Conservation (phyloP, 1,284 basidiomycete genomes). For the Megacollybia platyphylla region DNA sequence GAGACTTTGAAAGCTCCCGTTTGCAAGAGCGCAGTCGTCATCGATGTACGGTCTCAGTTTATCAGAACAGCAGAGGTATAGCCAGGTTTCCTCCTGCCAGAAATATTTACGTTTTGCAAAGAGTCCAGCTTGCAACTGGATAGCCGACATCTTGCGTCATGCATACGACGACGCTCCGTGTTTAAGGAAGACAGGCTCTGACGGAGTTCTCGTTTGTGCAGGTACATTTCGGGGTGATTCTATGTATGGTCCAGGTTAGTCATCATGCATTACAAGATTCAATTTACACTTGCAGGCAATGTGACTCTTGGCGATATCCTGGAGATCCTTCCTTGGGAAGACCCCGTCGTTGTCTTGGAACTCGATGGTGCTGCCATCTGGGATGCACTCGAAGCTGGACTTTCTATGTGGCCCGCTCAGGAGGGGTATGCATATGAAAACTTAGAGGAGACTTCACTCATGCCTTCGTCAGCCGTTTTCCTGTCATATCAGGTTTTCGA, state of each 20-base stretch:
- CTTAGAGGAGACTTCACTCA: not conserved
- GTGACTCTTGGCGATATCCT: slow-evolving; percentile 76
- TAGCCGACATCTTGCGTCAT: slow-evolving; percentile 78
- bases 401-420: slow-evolving; percentile 79
- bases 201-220: slow-evolving; percentile 75
- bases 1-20: slow-evolving; percentile 62
- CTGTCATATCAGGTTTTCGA: slow-evolving; percentile 76
- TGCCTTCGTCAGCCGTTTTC: slow-evolving; percentile 58
- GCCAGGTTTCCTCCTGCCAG: not conserved
- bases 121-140: slow-evolving; percentile 77
- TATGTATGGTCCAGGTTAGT: slow-evolving; percentile 65
- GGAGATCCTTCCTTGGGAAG: slow-evolving; percentile 86
- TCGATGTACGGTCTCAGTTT: slow-evolving; percentile 67
- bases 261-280: slow-evolving; percentile 1
- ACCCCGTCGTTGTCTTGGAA: slow-evolving; percentile 75
- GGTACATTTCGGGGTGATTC: slow-evolving; percentile 84
- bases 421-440: slow-evolving; percentile 51
- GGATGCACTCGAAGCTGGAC: slow-evolving; percentile 67
- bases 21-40: slow-evolving; percentile 53
- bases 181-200: slow-evolving; percentile 49
- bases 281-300: slow-evolving; percentile 29
- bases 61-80: slow-evolving; percentile 61
- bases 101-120: slow-evolving; percentile 19
- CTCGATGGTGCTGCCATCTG: slow-evolving; percentile 75
- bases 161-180: slow-evolving; percentile 74